These are phyloP conservation scores for Ceratocystis cubensis DNA, from an alignment of 2,329 filamentous ascomycete species.

Conservation along the genomic window DNA sequence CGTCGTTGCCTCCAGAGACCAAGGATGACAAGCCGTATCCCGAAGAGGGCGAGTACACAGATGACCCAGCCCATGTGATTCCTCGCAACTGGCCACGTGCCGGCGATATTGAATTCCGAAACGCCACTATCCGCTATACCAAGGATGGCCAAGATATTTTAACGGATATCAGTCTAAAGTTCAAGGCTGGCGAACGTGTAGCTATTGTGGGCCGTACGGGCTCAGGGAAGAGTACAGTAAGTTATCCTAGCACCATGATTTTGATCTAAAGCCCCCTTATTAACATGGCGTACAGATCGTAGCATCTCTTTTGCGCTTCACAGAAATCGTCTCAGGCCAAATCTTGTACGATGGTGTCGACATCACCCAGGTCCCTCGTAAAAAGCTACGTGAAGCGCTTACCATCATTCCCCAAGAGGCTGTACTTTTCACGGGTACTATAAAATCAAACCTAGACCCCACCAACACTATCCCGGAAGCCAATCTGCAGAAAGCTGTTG, in stretches of 20 bases:
- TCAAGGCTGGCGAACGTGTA: constrained; percentile 51
- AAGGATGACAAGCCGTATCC: constrained; percentile 26
- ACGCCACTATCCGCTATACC: constrained; percentile 31
- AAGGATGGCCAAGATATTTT: constrained; percentile 31
- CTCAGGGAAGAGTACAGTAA: constrained; percentile 56
- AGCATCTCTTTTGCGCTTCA: constrained; percentile 36
- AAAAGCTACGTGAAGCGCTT: constrained; percentile 34
- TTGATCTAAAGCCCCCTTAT: background rate
- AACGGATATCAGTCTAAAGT: constrained; percentile 32
- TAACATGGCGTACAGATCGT: constrained; percentile 27
- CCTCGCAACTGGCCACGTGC: constrained; percentile 29
- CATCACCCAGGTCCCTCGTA: constrained; percentile 33
- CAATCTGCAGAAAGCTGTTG: constrained; percentile 46
- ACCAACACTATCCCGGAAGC: constrained; percentile 37
- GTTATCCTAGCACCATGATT: constrained; percentile 30
- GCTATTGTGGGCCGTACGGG: constrained; percentile 63
- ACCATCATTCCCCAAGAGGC: constrained; percentile 41
- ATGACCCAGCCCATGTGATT: constrained; percentile 24
- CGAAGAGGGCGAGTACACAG: constrained; percentile 25
- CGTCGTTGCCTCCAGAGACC: constrained; percentile 29
- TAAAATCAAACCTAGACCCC: constrained; percentile 44
- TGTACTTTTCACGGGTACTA: constrained; percentile 35
- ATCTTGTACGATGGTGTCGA: constrained; percentile 37
- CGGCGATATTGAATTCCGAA: constrained; percentile 30
- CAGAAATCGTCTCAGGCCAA: constrained; percentile 32